phyloP scores from a whole-genome alignment of 1,139 yeast genomes.

The Yamadazyma triangularis region DNA sequence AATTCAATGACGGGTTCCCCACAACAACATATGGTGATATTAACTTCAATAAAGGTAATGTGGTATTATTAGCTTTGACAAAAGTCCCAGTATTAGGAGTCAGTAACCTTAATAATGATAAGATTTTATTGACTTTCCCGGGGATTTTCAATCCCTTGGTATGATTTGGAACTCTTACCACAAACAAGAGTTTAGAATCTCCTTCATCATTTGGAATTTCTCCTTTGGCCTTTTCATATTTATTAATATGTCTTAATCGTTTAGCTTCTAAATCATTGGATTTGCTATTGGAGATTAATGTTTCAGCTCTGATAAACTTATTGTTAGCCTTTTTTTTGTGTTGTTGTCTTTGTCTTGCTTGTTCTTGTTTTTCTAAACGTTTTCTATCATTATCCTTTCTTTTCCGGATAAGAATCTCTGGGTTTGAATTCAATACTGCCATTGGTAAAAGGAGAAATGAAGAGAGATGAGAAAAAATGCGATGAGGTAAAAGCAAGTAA shows the following conservation, averaged over 20 bases:
- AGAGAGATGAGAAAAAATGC: conserved; percentile 13
- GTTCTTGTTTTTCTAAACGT: conserved; percentile 60
- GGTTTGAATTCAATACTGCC: conserved; percentile 62
- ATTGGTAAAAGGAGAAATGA: conserved; percentile 18
- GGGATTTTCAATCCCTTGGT: conserved; percentile 62
- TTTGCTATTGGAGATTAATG: conserved; percentile 59
- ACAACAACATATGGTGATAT: conserved; percentile 69
- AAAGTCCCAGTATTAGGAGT: conserved; percentile 67
- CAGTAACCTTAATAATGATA: conserved; percentile 54
- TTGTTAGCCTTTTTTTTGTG: conserved; percentile 32
- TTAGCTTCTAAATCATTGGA: conserved; percentile 64
- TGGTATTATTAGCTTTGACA: conserved; percentile 52
- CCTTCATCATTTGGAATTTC: conserved; percentile 26
- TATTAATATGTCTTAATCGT: conserved; percentile 59
- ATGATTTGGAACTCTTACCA: conserved; percentile 59
- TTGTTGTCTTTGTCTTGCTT: conserved; percentile 31
- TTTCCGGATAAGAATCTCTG: conserved; percentile 70
- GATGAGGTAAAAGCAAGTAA: conserved; percentile 11
- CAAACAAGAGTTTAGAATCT: conserved; percentile 50
- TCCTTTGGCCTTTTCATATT: conserved; percentile 17
- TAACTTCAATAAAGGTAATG: conserved; percentile 58
- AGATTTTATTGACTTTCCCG: conserved; percentile 55
- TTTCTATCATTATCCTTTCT: conserved; percentile 73
- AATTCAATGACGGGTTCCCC: conserved; percentile 67
- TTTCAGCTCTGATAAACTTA: conserved; percentile 69